These are phyloP conservation scores for Backusella circina DNA, from an alignment of 192 early-diverging fungal species.

Conservation along the genomic window DNA sequence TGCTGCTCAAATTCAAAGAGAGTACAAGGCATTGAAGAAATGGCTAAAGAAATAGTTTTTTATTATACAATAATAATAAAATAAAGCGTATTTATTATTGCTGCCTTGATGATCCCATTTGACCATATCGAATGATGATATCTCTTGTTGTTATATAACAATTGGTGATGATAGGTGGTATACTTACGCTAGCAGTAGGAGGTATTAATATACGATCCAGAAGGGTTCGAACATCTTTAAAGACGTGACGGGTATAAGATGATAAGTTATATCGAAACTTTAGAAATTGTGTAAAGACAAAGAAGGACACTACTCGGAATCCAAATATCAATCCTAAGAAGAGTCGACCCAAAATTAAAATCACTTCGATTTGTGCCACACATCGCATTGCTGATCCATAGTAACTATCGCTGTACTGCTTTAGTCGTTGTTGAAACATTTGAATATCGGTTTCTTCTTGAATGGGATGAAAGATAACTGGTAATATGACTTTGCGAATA, in stretches of 20 bases:
- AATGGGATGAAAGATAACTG: conserved; percentile 51
- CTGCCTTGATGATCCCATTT: neutral
- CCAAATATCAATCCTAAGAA: conserved; percentile 42
- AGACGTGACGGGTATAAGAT: conserved; percentile 41
- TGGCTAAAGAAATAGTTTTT: conserved; percentile 4
- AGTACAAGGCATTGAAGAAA: conserved; percentile 4
- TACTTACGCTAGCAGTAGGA: conserved; percentile 37
- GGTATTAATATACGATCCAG: conserved; percentile 12
- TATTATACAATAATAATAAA: neutral
- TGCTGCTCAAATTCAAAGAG: conserved; percentile 41
- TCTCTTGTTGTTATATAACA: conserved; percentile 35
- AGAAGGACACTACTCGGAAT: conserved; percentile 15
- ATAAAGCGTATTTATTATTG: neutral
- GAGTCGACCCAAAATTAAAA: conserved; percentile 60
- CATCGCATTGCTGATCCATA: conserved; percentile 58
- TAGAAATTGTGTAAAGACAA: conserved; percentile 69
- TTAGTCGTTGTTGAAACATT: conserved; percentile 43
- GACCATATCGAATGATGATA: conserved; percentile 23
- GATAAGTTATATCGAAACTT: conserved; percentile 66
- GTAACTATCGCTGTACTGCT: conserved; percentile 53
- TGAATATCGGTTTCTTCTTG: conserved; percentile 14
- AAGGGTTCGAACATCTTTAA: conserved; percentile 9
- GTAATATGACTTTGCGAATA: conserved; percentile 61
- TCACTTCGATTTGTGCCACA: conserved; percentile 67
- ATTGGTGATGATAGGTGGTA: conserved; percentile 37